Base-by-base conservation (phyloP, 2,329 filamentous ascomycete genomes). In the Botrytis paeoniae region DNA sequence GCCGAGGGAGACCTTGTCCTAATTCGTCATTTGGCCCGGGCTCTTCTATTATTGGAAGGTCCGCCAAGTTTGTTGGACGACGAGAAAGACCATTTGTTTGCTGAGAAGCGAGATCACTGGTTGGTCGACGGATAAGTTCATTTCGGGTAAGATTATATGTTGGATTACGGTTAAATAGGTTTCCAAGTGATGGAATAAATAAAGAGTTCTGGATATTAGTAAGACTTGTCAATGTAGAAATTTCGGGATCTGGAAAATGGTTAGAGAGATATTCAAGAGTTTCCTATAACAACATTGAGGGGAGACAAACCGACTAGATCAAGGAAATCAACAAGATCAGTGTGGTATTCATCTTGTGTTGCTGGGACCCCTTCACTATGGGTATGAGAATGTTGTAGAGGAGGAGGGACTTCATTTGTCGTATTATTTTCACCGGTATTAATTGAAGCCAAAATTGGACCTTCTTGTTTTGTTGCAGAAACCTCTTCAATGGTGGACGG, bases 121-220 rank as follows among this genome's bases (percentile, higher is more conserved):
- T 82, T 79, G 76, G 83, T 1, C 70, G 51, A 51, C 83, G 83
- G 35, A 87, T 86, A 54, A 68, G 45, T 6, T 68, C 64, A 41
- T 68, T 68, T 35, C 64, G 65, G 9, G 90, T 90, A 12, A 96
- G 85, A 60, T 89, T 89, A 80, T 96, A 97, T 0, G 93, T 94
- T 1, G 93, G 93, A 74, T 91, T 86, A 66, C 94, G 88, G 79
- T 97, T 96, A 68, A 97, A 78, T 77, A 89, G 89, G 73, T 86
- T 85, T 59, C 93, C 93, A n/a, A 97, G 85, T 76, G 94, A 91
- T 0, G 94, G 94, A 2, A 97, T 85, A 82, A 97, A 97, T 16
- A 97, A 88, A 0, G 93, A 96, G 80, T 97, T 97, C 79, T 97
- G 93, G 32, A 97, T 91, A 78, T 97, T 97, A 61, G 93, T 97